Base-by-base conservation (phyloP, 805 yeast species). In the Wickerhamiella sergipiensis region DNA sequence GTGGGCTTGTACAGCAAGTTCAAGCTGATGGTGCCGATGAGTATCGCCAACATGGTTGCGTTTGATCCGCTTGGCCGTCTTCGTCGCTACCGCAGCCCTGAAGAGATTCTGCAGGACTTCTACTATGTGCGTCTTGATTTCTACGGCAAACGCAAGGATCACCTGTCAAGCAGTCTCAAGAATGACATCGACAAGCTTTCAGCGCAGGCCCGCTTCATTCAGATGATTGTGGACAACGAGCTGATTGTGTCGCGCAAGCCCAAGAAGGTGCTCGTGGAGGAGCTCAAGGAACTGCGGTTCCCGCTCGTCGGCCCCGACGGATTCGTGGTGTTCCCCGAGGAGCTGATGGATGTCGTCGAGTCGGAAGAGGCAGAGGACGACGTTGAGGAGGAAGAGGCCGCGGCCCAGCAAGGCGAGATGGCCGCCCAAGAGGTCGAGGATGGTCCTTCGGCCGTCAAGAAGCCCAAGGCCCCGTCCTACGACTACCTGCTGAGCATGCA, bases 401-500 rank as follows among this genome's bases (percentile, higher is more conserved):
- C 45, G 17, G 58, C 61, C 6, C 65, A 56, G 65, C 67, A 56
- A 79, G 55, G 50, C 6, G 47, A 43, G n/a, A 52, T 38, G 13
- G 54, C 52, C 21, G 50, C 58, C 8, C 67, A 65, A 36, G 52
- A 42, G 6, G 47, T 40, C 63, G 73, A 71, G 50, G 66, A 31
- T 15, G 64, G 21, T 75, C 77, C n/a, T 43, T 43, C 40, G 2
- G 31, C 43, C 2, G 64, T 64, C 48, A 61, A 61, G 43, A 75
- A 72, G 47, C 82, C 79, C 22, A 68, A 77, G 15, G 73, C 74
- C 48, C 77, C 87, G 9, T 73, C 81, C 6, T 90, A 79, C 66
- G 97, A 92, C 61, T 92, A 92, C 59, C 72, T 92, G 55, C 72
- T 92, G 49, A 94, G 92, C 50, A 85, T 92, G 95, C 78, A 88